These are phyloP conservation scores for Haberlea rhodopensis DNA, from an alignment of 257 asterid species.

Conservation along the genomic window DNA sequence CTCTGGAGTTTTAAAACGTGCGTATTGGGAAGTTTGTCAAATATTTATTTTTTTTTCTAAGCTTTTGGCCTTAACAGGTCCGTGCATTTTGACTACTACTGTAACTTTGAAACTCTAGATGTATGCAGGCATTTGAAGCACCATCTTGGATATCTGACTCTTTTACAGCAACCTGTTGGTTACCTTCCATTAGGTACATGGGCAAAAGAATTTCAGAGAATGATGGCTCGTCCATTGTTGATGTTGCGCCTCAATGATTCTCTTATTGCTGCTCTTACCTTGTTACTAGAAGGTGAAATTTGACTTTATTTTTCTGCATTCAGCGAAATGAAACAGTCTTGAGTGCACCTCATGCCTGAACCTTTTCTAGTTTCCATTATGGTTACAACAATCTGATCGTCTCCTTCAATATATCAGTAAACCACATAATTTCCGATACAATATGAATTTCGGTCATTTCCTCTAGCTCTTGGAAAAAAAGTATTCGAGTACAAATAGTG, in stretches of 20 bases:
- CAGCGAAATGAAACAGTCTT: slow-evolving; percentile 8
- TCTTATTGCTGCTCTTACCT: slow-evolving; percentile 49
- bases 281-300: slow-evolving; percentile 56
- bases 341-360: slow-evolving; percentile 11
- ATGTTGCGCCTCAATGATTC: slow-evolving; percentile 40
- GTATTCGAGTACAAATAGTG: background rate
- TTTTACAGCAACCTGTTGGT: slow-evolving; percentile 59
- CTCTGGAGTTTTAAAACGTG: slow-evolving; percentile 51
- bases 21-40: slow-evolving; percentile 19
- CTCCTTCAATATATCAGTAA: background rate
- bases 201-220: slow-evolving; percentile 40
- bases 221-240: slow-evolving; percentile 36
- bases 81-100: slow-evolving; percentile 10
- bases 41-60: background rate
- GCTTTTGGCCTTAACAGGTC: background rate
- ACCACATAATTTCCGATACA: too few relatives aligned
- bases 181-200: slow-evolving; percentile 61
- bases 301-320: background rate
- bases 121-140: slow-evolving; percentile 49
- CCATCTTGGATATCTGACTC: slow-evolving; percentile 51
- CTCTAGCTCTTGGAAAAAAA: too few relatives aligned
- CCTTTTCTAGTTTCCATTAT: background rate
- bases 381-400: background rate
- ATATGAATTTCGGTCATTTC: too few relatives aligned
- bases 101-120: slow-evolving; percentile 34